Base-by-base conservation (phyloP, 768 basidiomycete genomes). In the Dentipellis fragilis region DNA sequence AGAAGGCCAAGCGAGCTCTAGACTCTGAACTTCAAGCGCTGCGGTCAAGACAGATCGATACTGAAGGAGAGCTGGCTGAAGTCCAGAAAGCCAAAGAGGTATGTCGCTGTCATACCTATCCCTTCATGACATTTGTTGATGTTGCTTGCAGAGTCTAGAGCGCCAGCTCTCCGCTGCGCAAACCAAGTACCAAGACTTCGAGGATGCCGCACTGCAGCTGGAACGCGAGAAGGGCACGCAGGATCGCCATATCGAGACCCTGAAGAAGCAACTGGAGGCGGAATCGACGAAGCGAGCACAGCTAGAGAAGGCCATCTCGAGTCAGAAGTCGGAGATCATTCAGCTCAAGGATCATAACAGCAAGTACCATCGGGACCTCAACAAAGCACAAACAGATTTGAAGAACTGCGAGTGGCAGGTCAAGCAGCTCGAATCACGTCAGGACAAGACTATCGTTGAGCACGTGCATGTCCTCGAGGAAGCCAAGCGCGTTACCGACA, bases 381-480 rank as follows among this genome's bases (percentile, higher is more conserved):
- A 87, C 64, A 87, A 90, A 64, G 81, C 85, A 10, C 73, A 88
- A n/a, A 77, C 79, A 8, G 90, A 94, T 57, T 73, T 95, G 49
- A 86, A 89, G 66, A 77, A 75, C 45, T 82, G 86, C 49, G 90
- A 96, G 62, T 87, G 85, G 80, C 89, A 94, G 55, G 80, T 91
- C 59, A 89, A 84, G 60, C 87, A 94, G 60, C 72, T 97, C 9
- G 84, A 88, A 52, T 86, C 89, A 2, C 83, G 80, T 65, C 88
- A 96, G 65, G 92, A 97, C 74, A 97, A 94, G 73, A 96, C 90
- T n/a, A 94, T 96, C 57, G 93, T 98, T 46, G 94, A 98, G 69
- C 95, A 98, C 65, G 91, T 96, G 22, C 86, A 98, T 66, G 95
- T 97, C 29, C 77, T 95, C 10, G 93, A 97, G 67, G 90, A 94